Evolutionary conservation across 2,329 filamentous ascomycete species (phyloP).

Genomic region (Sarocladium brachiariae): DNA sequence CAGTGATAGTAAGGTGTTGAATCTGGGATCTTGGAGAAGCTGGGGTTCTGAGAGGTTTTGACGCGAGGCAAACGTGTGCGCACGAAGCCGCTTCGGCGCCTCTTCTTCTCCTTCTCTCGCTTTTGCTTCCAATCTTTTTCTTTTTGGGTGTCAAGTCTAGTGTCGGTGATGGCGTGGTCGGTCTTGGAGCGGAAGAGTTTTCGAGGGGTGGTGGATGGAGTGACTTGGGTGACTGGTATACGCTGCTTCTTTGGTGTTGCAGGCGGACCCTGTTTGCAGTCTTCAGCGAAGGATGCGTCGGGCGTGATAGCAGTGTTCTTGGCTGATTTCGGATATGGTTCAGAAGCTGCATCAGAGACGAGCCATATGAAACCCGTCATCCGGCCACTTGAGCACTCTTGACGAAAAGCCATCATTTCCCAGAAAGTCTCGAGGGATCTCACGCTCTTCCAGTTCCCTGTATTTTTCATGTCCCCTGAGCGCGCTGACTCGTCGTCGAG

Average conservation of each 20-base stretch:
- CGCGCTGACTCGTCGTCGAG: conserved; percentile 75
- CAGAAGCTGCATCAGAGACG: conserved; percentile 58
- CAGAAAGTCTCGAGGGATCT: conserved; percentile 86
- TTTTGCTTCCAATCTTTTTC: conserved; percentile 25
- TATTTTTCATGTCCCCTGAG: conserved; percentile 43
- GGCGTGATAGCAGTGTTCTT: conserved; percentile 19
- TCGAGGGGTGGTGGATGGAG: conserved; percentile 26
- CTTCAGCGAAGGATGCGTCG: conserved; percentile 11
- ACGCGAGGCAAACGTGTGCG: conserved; percentile 56
- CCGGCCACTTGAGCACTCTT: conserved; percentile 89
- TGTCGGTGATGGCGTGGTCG: conserved; percentile 9
- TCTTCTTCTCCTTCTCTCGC: conserved; percentile 30
- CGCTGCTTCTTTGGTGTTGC: conserved; percentile 10
- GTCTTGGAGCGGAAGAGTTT: conserved; percentile 24
- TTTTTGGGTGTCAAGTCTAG: neutral
- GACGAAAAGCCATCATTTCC: conserved; percentile 96
- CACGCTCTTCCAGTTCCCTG: conserved; percentile 75
- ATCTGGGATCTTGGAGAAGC: conserved; percentile 38
- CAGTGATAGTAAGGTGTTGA: conserved; percentile 59
- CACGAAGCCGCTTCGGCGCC: conserved; percentile 52
- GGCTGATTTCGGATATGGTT: conserved; percentile 11
- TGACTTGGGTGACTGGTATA: conserved; percentile 12
- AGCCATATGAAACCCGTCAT: conserved; percentile 95
- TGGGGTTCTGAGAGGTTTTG: conserved; percentile 50
- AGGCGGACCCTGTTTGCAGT: neutral